A percentile compares a stretch with the other conserved stretches of the same genome.
Conservation (phyloP, 1,284 basidiomycete species). For the Papiliotrema nemorosa region DNA sequence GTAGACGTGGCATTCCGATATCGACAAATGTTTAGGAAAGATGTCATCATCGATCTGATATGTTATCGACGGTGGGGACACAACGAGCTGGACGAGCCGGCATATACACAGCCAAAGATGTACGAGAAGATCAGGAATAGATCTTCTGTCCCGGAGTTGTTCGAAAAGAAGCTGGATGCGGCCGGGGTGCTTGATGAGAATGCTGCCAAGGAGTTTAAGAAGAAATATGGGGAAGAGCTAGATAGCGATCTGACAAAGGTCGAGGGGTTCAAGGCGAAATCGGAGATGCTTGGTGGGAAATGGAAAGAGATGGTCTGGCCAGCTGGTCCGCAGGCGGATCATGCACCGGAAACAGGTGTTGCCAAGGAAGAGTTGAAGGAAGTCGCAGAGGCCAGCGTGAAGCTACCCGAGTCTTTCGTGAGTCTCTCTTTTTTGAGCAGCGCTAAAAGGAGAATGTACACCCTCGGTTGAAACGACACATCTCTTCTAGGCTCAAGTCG, state of each 20-base stretch:
- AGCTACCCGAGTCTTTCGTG: conserved; percentile 70
- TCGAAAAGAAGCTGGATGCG: conserved; percentile 70
- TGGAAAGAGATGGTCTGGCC: conserved; percentile 76
- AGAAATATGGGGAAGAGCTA: conserved; percentile 60
- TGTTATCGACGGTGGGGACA: conserved; percentile 77
- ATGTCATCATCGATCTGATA: conserved; percentile 80
- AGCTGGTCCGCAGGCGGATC: conserved; percentile 54
- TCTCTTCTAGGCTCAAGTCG: conserved; percentile 69
- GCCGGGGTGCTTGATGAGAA: conserved; percentile 58
- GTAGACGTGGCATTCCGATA: conserved; percentile 78
- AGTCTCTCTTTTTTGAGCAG: conserved; percentile 34
- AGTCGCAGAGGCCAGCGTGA: conserved; percentile 67
- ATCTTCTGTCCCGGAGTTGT: conserved; percentile 72
- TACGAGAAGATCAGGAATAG: conserved; percentile 75
- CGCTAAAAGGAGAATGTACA: conserved; percentile 62
- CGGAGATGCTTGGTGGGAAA: conserved; percentile 57
- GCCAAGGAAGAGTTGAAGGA: conserved; percentile 54
- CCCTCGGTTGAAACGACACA: conserved; percentile 69
- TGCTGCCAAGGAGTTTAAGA: conserved; percentile 56
- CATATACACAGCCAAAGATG: conserved; percentile 85
- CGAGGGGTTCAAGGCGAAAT: conserved; percentile 54
- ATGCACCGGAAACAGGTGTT: conserved; percentile 67
- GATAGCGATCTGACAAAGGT: conserved; percentile 59
- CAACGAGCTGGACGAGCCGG: conserved; percentile 82
- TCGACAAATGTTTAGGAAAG: conserved; percentile 77